Base-by-base conservation (phyloP, 2,329 filamentous ascomycete species). In the Claviceps maximensis region DNA sequence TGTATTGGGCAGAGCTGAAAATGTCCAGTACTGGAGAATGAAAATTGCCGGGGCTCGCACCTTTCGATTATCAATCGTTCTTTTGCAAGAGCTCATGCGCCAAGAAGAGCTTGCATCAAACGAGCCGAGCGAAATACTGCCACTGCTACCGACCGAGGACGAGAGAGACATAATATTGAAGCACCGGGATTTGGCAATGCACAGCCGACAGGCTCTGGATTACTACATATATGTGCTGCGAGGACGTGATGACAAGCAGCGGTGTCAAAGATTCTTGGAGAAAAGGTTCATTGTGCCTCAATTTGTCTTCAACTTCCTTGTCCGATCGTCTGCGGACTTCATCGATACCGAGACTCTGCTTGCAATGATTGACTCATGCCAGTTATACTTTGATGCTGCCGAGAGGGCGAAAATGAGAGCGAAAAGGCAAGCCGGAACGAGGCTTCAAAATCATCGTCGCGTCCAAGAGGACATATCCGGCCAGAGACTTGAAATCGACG, bases 41-140 rank as follows among this genome's bases (percentile, higher is more conserved):
- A 52, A 53, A 38, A 50, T 58, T 4, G 63, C 66, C 6, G 45
- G 40, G 44, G 56, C 58, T 21, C 65, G 66, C 29, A 63, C 56
- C 45, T 53, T 54, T 23, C 59, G 64, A 23, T 55, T 67, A 10
- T 58, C 63, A 6, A 55, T 67, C 8, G 50, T 69, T n/a, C 54
- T 69, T 29, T 55, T 69, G 42, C 66, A 69, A 44, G 60, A 64
- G 58, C 49, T 62, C 23, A 56, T 69, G 42, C 61, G 62, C 53
- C 57, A 57, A 42, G 57, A 61, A 38, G 56, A 55, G 17, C 52
- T 47, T 8, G 56, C 56, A 17, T 53, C 60, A 13, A 51, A 49
- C 1, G 53, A 46, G 6, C 54, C 57, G 12, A 52, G 53, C 25
- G 50, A 58, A 17, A 50, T 67, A 13, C 52, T 61, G 2, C 44